Conservation (phyloP, 2,329 filamentous ascomycete species). For the Tolypocladium tundrense region DNA sequence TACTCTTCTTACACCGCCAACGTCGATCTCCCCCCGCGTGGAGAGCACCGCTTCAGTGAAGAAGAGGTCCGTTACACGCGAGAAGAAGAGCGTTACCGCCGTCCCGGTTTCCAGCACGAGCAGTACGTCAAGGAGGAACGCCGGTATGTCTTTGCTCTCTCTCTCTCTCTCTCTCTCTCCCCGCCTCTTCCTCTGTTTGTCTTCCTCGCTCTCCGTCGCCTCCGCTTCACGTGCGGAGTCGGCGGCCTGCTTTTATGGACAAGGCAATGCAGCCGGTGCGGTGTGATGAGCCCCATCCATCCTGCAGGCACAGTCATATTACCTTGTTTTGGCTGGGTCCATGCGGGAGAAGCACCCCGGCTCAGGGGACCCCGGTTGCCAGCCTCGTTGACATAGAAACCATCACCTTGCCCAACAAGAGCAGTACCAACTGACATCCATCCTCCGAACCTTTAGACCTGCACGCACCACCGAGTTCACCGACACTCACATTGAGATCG, state of each 20-base stretch:
- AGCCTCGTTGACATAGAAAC: constrained; percentile 14
- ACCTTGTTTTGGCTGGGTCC: constrained; percentile 3
- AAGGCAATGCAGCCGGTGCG: not conserved
- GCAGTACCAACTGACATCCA: constrained; percentile 9
- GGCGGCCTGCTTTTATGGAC: not conserved
- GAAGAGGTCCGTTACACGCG: constrained; percentile 77
- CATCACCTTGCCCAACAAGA: constrained; percentile 8
- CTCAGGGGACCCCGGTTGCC: constrained; percentile 10
- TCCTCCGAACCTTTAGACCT: constrained; percentile 15
- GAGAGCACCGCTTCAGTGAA: constrained; percentile 57
- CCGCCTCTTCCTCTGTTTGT: constrained; percentile 2
- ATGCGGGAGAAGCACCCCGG: constrained; percentile 5
- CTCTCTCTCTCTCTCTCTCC: constrained; percentile 4
- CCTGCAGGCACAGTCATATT: not conserved
- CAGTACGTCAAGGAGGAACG: constrained; percentile 38
- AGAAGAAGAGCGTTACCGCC: constrained; percentile 67
- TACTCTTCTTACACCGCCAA: constrained; percentile 62
- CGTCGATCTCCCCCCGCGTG: constrained; percentile 52
- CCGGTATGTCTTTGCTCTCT: constrained; percentile 33
- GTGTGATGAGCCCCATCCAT: not conserved
- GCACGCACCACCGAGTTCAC: constrained; percentile 37
- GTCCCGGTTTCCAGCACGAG: constrained; percentile 54
- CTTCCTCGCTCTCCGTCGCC: not conserved
- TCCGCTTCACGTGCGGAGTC: not conserved
- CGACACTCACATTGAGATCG: constrained; percentile 57